A percentile compares a stretch with the other conserved stretches of the same genome.
phyloP scores from a whole-genome alignment of 148 eudicot genomes.

The Spergularia marina region DNA sequence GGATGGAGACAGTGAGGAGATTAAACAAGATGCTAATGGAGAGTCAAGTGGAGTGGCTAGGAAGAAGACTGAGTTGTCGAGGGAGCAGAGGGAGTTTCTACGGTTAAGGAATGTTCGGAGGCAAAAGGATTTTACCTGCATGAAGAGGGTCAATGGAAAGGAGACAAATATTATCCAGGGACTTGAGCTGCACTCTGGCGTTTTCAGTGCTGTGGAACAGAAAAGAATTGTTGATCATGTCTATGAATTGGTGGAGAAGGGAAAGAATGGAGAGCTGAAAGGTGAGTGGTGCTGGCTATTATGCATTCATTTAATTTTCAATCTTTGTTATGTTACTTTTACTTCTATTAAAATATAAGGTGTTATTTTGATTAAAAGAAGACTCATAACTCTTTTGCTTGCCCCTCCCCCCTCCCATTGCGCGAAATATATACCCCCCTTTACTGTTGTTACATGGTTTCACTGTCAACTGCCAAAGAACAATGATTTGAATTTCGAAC shows the following conservation, averaged over 20 bases:
- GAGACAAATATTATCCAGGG: conserved; percentile 72
- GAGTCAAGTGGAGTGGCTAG: conserved; percentile 24
- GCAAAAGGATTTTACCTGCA: conserved; percentile 70
- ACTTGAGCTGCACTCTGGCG: conserved; percentile 82
- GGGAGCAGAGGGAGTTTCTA: conserved; percentile 76
- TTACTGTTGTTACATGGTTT: background rate
- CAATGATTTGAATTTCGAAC: too few relatives aligned
- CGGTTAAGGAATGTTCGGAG: conserved; percentile 62
- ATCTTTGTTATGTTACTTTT: background rate
- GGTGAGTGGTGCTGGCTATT: conserved; percentile 42
- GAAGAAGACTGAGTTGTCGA: conserved; percentile 49
- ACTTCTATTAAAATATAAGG: background rate
- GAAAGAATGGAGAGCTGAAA: conserved; percentile 68
- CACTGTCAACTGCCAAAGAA: background rate
- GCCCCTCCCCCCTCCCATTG: too few relatives aligned
- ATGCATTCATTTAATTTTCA: background rate
- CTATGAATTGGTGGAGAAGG: conserved; percentile 58
- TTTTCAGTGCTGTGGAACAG: conserved; percentile 90
- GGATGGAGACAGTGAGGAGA: conserved; percentile 54
- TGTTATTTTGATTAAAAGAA: background rate
- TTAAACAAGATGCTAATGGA: conserved; percentile 21
- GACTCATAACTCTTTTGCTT: background rate
- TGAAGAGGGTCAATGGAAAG: conserved; percentile 73
- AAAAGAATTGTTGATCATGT: conserved; percentile 69
- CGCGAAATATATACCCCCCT: background rate